Evolutionary conservation across 208 protist genomes (phyloP), one percentile per base, ranked within the genome.

Genomic region (Trypanosoma vivax): DNA sequence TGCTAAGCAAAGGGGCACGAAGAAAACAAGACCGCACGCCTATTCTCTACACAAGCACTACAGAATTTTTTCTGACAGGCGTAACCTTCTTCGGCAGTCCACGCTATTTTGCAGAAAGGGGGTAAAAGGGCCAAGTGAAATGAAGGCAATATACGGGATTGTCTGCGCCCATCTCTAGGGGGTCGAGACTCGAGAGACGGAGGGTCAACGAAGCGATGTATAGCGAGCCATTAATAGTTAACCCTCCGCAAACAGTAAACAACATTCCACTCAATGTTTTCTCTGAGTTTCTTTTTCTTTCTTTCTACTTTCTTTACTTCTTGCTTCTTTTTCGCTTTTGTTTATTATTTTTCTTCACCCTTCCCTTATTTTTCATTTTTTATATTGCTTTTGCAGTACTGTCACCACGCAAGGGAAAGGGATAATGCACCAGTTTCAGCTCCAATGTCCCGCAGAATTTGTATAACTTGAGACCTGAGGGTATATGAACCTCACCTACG

Each of bases 341-440:
- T 18, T 19, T 47, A 5, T 43, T 31, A 35, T 34, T 2, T 38
- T 30, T 38, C 42, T 41, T 60, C 18, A 51, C 45, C 2, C 35
- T 41, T 42, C 47, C 27, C 24, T 34, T 46, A 10, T 18, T 31
- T 64, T 64, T 50, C 34, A 80, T 31, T 30, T 56, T 54, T 35
- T 70, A 39, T 37, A 31, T 49, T 49, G 24, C 14, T 43, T 13
- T 5, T 43, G n/a, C 23, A 24, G 5, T 43, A 24, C 23, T 7
- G 23, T 43, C n/a, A 16, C 16, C n/a, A 24, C 23, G 5, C 38
- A 24, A 43, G 6, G 14, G 9, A 19, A 13, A 43, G 38, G 23
- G 23, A 19, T 13, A 16, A 7, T 24, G n/a, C n/a, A 13, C 5
- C 5, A 43, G 5, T 19, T 16, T 5, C 2, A 23, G 7, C 24